phyloP scores from a whole-genome alignment of 148 eudicot genomes.

The Fagopyrum homotropicum region DNA sequence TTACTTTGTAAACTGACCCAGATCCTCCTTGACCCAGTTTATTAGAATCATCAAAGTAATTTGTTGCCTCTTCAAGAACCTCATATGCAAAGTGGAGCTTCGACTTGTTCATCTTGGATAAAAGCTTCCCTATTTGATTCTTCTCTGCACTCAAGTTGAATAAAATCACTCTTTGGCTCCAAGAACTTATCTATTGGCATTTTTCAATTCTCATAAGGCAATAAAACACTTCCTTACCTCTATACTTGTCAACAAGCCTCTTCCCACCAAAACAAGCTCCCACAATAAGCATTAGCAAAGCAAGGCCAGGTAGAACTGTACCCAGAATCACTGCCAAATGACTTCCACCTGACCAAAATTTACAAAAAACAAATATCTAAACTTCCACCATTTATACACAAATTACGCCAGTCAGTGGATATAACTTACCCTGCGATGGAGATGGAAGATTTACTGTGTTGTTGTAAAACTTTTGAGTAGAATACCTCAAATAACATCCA shows the following conservation, averaged over 20 bases:
- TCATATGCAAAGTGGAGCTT: conserved; percentile 33
- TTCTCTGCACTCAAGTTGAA: conserved; percentile 25
- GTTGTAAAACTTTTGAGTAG: conserved; percentile 31
- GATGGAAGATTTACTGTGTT: conserved; percentile 13
- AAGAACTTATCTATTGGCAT: background rate
- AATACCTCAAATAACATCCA: conserved; percentile 51
- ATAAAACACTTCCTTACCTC: conserved; percentile 21
- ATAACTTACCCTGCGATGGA: background rate
- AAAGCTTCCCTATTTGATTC: conserved; percentile 31
- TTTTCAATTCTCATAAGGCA: background rate
- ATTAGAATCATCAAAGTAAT: conserved; percentile 33
- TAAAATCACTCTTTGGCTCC: background rate
- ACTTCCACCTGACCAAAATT: conserved; percentile 17
- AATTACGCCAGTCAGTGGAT: background rate
- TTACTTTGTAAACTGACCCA: conserved; percentile 48
- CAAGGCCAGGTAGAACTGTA: conserved; percentile 17
- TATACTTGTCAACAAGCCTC: conserved; percentile 13
- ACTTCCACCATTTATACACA: background rate
- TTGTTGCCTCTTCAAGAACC: conserved; percentile 40
- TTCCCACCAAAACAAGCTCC: conserved; percentile 21
- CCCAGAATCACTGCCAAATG: conserved; percentile 25
- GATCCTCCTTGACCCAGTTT: conserved; percentile 58
- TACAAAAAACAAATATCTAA: background rate
- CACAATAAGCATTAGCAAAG: conserved; percentile 24
- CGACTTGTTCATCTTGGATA: conserved; percentile 22